phyloP scores from a whole-genome alignment of 1,284 basidiomycete species.

The Microbotryum silenes-acaulis region DNA sequence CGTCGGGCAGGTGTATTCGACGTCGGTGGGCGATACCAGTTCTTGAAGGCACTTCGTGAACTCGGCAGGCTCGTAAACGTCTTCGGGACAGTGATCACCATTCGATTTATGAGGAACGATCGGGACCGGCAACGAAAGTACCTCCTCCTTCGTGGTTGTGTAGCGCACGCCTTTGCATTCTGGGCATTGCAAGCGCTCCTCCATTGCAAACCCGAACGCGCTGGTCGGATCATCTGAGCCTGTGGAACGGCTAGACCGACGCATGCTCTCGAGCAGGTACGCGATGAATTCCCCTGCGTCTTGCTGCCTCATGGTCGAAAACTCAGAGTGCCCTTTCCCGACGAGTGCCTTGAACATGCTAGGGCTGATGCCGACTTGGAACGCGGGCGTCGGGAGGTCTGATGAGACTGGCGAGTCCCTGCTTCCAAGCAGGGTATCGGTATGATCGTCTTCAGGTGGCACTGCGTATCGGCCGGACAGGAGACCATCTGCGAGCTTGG shows the following conservation, averaged over 20 bases:
- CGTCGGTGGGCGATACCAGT: conserved; percentile 58
- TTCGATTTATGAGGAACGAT: conserved; percentile 57
- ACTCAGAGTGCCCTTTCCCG: conserved; percentile 88
- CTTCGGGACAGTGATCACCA: conserved; percentile 33
- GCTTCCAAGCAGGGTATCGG: conserved; percentile 32
- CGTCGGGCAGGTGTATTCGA: conserved; percentile 57
- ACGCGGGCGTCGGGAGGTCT: conserved; percentile 39
- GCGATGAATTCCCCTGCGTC: conserved; percentile 93
- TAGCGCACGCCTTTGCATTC: conserved; percentile 84
- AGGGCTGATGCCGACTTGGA: conserved; percentile 82
- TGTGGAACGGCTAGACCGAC: conserved; percentile 53
- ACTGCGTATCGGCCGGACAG: conserved; percentile 84
- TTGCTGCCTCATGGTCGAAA: conserved; percentile 93
- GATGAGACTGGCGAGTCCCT: background rate
- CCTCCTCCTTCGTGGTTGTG: conserved; percentile 67
- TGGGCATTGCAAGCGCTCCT: conserved; percentile 75
- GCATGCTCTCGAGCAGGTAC: conserved; percentile 64
- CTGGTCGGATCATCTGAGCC: conserved; percentile 57
- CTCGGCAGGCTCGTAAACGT: conserved; percentile 60
- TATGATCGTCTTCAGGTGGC: conserved; percentile 45
- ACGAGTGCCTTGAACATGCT: conserved; percentile 80
- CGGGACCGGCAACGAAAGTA: conserved; percentile 53
- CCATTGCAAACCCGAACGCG: conserved; percentile 71
- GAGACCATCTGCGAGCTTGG: conserved; percentile 85
- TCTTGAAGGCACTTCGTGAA: conserved; percentile 61